phyloP scores from a whole-genome alignment of 768 basidiomycete genomes.

The Auricularia sp. region DNA sequence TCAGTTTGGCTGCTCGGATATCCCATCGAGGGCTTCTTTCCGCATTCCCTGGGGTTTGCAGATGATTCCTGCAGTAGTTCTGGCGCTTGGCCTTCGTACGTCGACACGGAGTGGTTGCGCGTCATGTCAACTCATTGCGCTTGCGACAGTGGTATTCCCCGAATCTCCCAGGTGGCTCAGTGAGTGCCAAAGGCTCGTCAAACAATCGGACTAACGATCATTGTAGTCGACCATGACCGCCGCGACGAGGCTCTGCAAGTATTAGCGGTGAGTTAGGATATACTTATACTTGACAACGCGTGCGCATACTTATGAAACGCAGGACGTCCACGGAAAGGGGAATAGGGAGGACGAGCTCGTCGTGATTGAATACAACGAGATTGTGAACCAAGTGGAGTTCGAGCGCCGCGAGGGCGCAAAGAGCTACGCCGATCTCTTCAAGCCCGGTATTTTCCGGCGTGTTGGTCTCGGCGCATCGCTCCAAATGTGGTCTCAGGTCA shows the following conservation, averaged over 20 bases:
- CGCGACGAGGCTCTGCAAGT: slow-evolving; percentile 60
- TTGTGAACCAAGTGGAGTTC: slow-evolving; percentile 40
- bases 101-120: slow-evolving; percentile 45
- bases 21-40: slow-evolving; percentile 61
- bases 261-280: slow-evolving; percentile 30
- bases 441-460: slow-evolving; percentile 56
- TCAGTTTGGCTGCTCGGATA: slow-evolving; percentile 55
- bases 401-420: slow-evolving; percentile 65
- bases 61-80: slow-evolving; percentile 65
- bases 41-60: slow-evolving; percentile 75
- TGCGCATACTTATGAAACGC: too few relatives aligned
- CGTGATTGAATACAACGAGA: slow-evolving; percentile 60
- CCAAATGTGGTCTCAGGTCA: slow-evolving; percentile 66
- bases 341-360: slow-evolving; percentile 52
- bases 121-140: slow-evolving; percentile 5
- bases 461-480: slow-evolving; percentile 59
- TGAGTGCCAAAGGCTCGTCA: neutral
- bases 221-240: slow-evolving; percentile 41
- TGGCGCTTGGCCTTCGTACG: slow-evolving; percentile 52
- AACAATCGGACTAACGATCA: neutral
- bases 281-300: too few relatives aligned
- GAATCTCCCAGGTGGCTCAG: slow-evolving; percentile 54
- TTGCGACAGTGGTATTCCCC: slow-evolving; percentile 12
- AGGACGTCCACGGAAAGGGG: slow-evolving; percentile 59
- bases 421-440: slow-evolving; percentile 56